Percentiles rank a stretch among this genome's conserved stretches.
Evolutionary conservation across 2,329 filamentous ascomycete species (phyloP).

Genomic region (Cyphellophora europaea): DNA sequence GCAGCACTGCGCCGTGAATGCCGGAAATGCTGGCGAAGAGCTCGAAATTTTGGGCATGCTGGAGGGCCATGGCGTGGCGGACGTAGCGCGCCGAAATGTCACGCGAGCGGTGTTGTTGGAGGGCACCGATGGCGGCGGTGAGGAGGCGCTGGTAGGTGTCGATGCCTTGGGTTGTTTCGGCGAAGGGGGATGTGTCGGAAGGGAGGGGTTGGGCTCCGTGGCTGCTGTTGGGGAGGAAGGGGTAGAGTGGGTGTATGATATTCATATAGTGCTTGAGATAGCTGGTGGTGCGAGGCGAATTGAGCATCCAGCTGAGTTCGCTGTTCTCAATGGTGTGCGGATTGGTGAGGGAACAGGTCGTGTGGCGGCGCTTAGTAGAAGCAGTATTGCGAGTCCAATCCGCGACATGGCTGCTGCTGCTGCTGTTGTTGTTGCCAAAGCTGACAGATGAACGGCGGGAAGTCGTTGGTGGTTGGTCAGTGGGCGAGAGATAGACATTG

Average conservation of each 20-base stretch:
- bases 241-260: not conserved
- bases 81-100: not conserved
- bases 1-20: not conserved
- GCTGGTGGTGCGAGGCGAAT: not conserved
- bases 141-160: not conserved
- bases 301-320: not conserved
- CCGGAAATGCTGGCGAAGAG: not conserved
- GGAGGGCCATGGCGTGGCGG: not conserved
- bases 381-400: not conserved
- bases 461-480: not conserved
- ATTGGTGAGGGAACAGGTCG: not conserved
- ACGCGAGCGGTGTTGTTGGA: not conserved
- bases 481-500: not conserved
- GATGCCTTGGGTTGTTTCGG: not conserved
- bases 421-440: not conserved
- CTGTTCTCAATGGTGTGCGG: not conserved
- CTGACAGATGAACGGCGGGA: not conserved
- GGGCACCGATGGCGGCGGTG: not conserved
- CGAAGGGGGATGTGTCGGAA: not conserved
- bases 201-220: too few relatives aligned
- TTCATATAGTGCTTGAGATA: not conserved
- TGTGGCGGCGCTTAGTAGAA: not conserved
- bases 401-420: not conserved
- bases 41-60: not conserved
- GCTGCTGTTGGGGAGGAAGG: not conserved